These are phyloP conservation scores for Lactarius deliciosus DNA, from an alignment of 768 basidiomycete genomes.

Conservation along the genomic window DNA sequence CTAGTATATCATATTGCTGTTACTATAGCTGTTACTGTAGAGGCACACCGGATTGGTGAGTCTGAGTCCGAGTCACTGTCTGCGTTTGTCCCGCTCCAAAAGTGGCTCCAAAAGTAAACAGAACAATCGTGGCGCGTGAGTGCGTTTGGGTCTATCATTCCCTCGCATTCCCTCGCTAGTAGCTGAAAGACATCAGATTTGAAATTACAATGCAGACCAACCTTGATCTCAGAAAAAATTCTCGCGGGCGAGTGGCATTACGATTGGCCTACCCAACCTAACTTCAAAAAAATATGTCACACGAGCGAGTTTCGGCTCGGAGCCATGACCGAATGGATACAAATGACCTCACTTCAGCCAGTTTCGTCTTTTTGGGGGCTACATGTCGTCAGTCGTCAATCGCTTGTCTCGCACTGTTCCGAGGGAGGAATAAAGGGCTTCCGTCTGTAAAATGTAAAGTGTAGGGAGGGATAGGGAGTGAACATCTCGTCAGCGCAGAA, in stretches of 20 bases:
- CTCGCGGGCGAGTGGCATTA: background rate
- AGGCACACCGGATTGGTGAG: too few relatives aligned
- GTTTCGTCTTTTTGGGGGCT: background rate
- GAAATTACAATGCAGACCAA: background rate
- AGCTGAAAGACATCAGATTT: background rate
- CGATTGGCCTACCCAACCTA: background rate
- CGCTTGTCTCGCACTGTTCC: background rate
- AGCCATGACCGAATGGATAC: background rate
- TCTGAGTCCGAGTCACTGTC: too few relatives aligned
- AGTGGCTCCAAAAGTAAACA: too few relatives aligned
- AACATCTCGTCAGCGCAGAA: background rate
- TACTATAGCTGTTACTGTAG: too few relatives aligned
- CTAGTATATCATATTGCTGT: too few relatives aligned
- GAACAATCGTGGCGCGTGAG: too few relatives aligned
- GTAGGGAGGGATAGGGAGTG: background rate
- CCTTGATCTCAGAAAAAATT: background rate
- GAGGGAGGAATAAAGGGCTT: background rate
- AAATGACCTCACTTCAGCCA: background rate
- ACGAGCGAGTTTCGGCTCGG: background rate
- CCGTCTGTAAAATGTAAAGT: background rate
- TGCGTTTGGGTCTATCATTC: too few relatives aligned
- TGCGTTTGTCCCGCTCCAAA: too few relatives aligned
- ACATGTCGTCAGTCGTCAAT: background rate
- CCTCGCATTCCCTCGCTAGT: too few relatives aligned
- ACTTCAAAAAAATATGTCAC: background rate